phyloP scores from a whole-genome alignment of 345 rosid species.

The Mercurialis annua region DNA sequence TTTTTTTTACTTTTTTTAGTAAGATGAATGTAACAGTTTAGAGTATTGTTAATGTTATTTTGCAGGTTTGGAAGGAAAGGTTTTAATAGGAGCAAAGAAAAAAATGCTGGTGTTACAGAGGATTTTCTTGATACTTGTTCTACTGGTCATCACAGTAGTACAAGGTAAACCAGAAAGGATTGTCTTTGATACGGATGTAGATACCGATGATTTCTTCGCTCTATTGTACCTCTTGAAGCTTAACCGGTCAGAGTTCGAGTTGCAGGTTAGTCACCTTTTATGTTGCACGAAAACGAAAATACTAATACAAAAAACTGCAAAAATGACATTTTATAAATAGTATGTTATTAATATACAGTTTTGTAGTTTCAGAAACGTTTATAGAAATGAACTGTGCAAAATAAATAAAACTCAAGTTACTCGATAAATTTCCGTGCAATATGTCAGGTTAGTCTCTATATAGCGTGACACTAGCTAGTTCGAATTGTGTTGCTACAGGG shows the following conservation, averaged over 20 bases:
- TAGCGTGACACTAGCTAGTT: neutral
- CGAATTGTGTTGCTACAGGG: constrained; percentile 46
- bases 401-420: too few relatives aligned
- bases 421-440: too few relatives aligned
- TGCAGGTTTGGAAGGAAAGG: constrained; percentile 10
- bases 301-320: too few relatives aligned
- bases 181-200: constrained; percentile 79
- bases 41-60: neutral
- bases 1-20: neutral
- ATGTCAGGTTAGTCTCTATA: too few relatives aligned
- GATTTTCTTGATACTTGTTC: constrained; percentile 14
- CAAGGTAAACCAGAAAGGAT: constrained; percentile 49
- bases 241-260: constrained; percentile 62
- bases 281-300: too few relatives aligned
- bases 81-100: constrained; percentile 19
- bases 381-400: too few relatives aligned
- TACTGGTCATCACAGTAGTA: constrained; percentile 28
- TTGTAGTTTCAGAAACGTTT: neutral
- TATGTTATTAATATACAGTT: too few relatives aligned
- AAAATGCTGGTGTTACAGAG: constrained; percentile 33
- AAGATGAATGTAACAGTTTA: constrained; percentile 14
- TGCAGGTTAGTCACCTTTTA: constrained; percentile 49
- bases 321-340: too few relatives aligned
- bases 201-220: constrained; percentile 86
- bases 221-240: constrained; percentile 82